These are phyloP conservation scores for Mycosarcoma mackinlayi DNA, from an alignment of 1,284 basidiomycete genomes.

Conservation along the genomic window DNA sequence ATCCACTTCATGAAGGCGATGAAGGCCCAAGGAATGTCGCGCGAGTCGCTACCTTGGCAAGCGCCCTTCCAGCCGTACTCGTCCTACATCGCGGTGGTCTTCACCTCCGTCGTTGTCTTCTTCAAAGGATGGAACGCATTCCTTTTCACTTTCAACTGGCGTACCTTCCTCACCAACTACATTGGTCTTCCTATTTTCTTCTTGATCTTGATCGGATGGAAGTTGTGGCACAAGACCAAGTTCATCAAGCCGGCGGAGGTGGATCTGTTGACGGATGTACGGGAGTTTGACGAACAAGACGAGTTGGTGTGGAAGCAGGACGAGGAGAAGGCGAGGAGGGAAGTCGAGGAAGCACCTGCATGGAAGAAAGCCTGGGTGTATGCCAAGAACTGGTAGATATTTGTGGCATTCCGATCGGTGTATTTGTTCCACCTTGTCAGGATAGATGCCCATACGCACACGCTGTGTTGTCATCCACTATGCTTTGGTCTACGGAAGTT, in stretches of 20 bases:
- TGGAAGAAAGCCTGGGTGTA: constrained; percentile 44
- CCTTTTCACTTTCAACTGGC: constrained; percentile 81
- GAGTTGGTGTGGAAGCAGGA: constrained; percentile 42
- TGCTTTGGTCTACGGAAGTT: too few relatives aligned
- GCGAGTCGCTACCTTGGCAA: constrained; percentile 74
- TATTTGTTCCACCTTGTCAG: too few relatives aligned
- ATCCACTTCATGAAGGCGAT: constrained; percentile 81
- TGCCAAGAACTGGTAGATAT: constrained; percentile 51
- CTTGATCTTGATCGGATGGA: constrained; percentile 54
- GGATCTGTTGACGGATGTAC: constrained; percentile 53
- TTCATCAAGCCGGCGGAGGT: constrained; percentile 51
- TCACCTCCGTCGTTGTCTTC: constrained; percentile 76
- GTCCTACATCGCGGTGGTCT: constrained; percentile 74
- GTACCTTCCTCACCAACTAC: constrained; percentile 72
- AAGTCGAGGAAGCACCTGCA: constrained; percentile 11
- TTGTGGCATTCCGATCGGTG: background rate
- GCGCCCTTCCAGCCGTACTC: constrained; percentile 52
- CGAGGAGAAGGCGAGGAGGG: constrained; percentile 32
- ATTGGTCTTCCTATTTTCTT: constrained; percentile 60
- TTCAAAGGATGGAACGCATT: constrained; percentile 73
- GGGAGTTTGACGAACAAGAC: constrained; percentile 50
- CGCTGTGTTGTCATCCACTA: too few relatives aligned
- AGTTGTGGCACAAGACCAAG: constrained; percentile 52
- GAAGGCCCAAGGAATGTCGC: constrained; percentile 79
- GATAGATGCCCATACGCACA: too few relatives aligned